Evolutionary conservation across 148 eudicot genomes (phyloP).

Genomic region (Selenicereus undatus): DNA sequence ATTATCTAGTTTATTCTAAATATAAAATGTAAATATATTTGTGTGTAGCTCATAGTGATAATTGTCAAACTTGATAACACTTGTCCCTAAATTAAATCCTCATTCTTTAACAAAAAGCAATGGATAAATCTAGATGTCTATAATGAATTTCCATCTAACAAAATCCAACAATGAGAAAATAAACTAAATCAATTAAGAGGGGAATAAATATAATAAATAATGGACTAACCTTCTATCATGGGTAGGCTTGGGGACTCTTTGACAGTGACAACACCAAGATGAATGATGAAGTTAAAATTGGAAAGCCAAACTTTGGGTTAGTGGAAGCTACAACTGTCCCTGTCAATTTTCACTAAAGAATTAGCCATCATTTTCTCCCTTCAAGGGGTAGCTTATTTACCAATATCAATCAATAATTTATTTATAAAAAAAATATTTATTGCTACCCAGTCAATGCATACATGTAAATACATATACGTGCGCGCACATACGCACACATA

Average conservation of each 20-base stretch:
- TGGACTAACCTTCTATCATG: background rate
- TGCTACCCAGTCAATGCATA: background rate
- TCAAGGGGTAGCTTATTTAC: background rate
- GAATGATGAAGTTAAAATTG: background rate
- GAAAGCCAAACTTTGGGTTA: background rate
- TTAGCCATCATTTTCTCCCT: background rate
- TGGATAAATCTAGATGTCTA: background rate
- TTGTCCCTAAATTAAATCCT: too few relatives aligned
- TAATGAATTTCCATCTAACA: background rate
- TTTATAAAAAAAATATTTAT: background rate
- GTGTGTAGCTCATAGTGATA: too few relatives aligned
- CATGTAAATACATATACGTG: too few relatives aligned
- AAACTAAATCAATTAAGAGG: background rate
- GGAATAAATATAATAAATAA: background rate
- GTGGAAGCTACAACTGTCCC: background rate
- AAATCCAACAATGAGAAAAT: background rate
- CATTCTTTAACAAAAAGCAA: too few relatives aligned
- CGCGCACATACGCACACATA: too few relatives aligned
- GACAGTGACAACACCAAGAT: background rate
- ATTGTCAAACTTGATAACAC: too few relatives aligned
- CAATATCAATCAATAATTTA: background rate
- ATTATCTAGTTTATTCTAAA: too few relatives aligned
- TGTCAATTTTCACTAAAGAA: background rate
- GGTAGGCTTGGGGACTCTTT: background rate
- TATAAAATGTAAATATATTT: too few relatives aligned